phyloP scores from a whole-genome alignment of 306 rosid species.

The Betula pendula region DNA sequence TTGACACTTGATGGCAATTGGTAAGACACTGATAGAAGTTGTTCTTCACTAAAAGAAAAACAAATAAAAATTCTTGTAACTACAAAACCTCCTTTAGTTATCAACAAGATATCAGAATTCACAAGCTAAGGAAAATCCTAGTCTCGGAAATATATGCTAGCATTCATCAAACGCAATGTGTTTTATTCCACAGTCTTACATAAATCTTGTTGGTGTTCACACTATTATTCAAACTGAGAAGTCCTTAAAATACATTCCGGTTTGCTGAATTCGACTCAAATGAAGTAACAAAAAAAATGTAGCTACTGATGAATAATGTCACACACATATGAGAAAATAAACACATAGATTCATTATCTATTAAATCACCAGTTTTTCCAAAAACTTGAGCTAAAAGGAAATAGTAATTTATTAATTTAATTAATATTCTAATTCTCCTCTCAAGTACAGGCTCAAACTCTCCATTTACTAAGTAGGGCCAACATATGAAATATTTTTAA shows the following conservation, averaged over 20 bases:
- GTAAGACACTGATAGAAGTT: not conserved
- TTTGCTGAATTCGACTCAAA: not conserved
- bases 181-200: not conserved
- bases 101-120: not conserved
- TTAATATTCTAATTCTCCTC: too few species aligned
- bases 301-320: not conserved
- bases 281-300: not conserved
- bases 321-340: not conserved
- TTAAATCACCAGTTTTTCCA: too few species aligned
- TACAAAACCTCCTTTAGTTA: not conserved
- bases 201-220: not conserved
- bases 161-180: not conserved
- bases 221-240: not conserved
- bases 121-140: not conserved
- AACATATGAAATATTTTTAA: too few species aligned
- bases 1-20: not conserved
- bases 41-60: not conserved
- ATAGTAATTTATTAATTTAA: too few species aligned
- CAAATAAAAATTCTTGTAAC: not conserved
- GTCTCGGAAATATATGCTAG: too few species aligned
- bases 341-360: not conserved
- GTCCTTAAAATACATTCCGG: not conserved
- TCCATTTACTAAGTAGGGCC: too few species aligned
- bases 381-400: too few species aligned
- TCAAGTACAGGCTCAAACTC: too few species aligned